phyloP scores from a whole-genome alignment of 176 grass and related monocot genomes.

The Avena insularis region DNA sequence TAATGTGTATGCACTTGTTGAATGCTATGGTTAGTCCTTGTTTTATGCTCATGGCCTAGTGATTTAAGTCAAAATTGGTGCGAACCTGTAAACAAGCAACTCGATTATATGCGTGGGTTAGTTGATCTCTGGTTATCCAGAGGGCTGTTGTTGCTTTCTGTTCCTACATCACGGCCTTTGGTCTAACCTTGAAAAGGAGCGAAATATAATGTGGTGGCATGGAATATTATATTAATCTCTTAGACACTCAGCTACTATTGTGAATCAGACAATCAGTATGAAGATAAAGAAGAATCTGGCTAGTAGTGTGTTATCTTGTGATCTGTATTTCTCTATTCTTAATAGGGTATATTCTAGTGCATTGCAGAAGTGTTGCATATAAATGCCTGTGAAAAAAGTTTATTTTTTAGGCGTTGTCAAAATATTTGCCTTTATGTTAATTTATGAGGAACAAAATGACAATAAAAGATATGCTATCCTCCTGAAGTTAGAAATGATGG shows the following conservation, averaged over 20 bases:
- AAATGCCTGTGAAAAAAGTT: neutral
- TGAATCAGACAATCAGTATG: no score
- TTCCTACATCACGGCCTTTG: neutral
- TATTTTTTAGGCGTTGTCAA: neutral
- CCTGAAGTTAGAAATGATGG: no score
- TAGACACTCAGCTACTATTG: no score
- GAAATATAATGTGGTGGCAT: constrained; percentile 6
- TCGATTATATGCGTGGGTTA: neutral
- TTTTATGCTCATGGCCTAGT: neutral
- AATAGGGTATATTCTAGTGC: neutral
- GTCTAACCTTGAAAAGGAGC: neutral
- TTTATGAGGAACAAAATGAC: neutral
- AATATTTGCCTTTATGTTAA: neutral
- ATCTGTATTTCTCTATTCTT: constrained; percentile 15
- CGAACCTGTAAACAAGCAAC: neutral
- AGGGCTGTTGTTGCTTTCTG: neutral
- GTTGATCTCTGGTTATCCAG: neutral
- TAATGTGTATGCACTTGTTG: neutral
- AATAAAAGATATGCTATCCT: no score
- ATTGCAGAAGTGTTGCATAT: constrained; percentile 8
- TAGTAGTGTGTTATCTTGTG: neutral
- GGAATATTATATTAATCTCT: neutral
- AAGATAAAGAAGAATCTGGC: no score
- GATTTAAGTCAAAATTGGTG: neutral
- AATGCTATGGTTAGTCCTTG: constrained; percentile 2